A percentile compares a stretch with the other conserved stretches of the same genome.
Conservation (phyloP, 768 basidiomycete genomes). For the Tricholoma flavovirens region DNA sequence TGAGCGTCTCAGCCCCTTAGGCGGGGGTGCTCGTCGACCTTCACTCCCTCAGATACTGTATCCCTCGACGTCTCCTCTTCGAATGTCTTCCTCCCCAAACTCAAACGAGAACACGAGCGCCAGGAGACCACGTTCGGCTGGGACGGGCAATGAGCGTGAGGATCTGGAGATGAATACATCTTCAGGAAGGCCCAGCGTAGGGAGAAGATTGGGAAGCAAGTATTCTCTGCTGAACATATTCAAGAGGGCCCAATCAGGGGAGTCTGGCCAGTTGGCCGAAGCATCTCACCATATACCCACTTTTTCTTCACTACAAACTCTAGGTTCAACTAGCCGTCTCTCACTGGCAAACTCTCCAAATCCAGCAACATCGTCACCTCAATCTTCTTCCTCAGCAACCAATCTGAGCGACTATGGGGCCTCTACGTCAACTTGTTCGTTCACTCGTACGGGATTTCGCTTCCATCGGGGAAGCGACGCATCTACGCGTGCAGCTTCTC, state of each 20-base stretch:
- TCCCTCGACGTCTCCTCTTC: conserved; percentile 23
- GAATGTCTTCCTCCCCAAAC: conserved; percentile 30
- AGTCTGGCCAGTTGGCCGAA: conserved; percentile 14
- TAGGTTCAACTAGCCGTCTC: conserved; percentile 20
- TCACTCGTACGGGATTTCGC: conserved; percentile 17
- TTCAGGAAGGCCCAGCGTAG: conserved; percentile 27
- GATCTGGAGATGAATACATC: conserved; percentile 18
- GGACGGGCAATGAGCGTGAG: conserved; percentile 52
- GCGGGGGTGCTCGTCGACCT: conserved; percentile 49
- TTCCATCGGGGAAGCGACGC: conserved; percentile 31
- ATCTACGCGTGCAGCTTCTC: conserved; percentile 16
- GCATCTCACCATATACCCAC: conserved; percentile 11
- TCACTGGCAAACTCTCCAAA: conserved; percentile 21
- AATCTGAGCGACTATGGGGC: background rate
- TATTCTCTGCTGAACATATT: conserved; percentile 71
- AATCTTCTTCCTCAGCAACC: conserved; percentile 15
- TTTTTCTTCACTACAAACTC: conserved; percentile 10
- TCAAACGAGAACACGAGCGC: conserved; percentile 24
- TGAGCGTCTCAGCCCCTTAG: conserved; percentile 23
- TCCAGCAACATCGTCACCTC: conserved; percentile 16
- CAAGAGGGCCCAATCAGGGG: conserved; percentile 49
- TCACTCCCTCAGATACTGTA: conserved; percentile 57
- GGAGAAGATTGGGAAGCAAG: conserved; percentile 56
- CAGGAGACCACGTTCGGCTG: conserved; percentile 67
- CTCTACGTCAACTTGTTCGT: conserved; percentile 15